Evolutionary conservation across 2,329 filamentous ascomycete genomes (phyloP), one percentile per base, ranked within the genome.

Genomic region (Trichophyton rubrum): DNA sequence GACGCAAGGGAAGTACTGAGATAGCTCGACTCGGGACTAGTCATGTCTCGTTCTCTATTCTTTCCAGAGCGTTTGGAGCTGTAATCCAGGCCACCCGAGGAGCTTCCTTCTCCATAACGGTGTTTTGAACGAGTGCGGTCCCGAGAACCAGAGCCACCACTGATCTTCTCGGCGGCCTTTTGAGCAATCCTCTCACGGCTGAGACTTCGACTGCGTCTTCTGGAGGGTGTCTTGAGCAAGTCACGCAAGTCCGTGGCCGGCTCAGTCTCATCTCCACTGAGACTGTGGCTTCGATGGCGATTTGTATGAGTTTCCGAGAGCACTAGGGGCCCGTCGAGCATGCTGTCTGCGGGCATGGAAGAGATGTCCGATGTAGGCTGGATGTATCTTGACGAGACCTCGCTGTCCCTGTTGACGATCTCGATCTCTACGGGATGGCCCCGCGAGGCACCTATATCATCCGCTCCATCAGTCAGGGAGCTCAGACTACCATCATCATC

Each of bases 351-450:
- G 35, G 85, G 85, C 82, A 88, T 87, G 40, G 85, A 86, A 1
- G 92, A 97, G 57, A 97, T 89, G 69, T 96, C 92, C 2, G 92
- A 96, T 58, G 85, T 84, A 11, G 83, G 80, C 38, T 83, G 80
- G 56, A 85, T 76, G 70, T 87, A 90, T 73, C 83, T 70, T 75
- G 82, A 68, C 78, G 82, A 72, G 75, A 92, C 64, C 80, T 96
- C 74, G 82, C 88, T 78, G 78, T 80, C 81, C 72, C 80, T 85
- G 70, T 65, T 80, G 68, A 91, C 82, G 64, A 97, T 89, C 72
- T 96, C 92, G 63, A 96, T 88, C 71, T 96, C 90, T 65, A 96
- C 85, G 40, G 90, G 90, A 59, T 88, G 77, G 11, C 78, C 74
- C 30, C 77, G 86, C 45, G 45, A 51, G 59, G 82, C 79, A 35